Evolutionary conservation across 768 basidiomycete genomes (phyloP).

Genomic region (Cystofilobasidium capitatum): DNA sequence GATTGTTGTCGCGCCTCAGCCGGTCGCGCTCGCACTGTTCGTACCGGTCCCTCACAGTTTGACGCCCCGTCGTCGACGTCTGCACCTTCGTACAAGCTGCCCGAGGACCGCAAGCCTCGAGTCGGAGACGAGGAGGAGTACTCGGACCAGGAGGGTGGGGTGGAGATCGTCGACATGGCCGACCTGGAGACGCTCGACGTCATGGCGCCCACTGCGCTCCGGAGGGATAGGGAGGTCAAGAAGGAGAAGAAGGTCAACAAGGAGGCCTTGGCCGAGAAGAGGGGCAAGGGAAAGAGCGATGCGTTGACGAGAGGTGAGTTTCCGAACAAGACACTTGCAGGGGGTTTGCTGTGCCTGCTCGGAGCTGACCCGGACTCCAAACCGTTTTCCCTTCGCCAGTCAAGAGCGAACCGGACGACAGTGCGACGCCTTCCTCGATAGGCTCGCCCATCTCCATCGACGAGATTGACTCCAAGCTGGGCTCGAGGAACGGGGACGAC

Average conservation of each 20-base stretch:
- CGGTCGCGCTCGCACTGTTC: constrained; percentile 8
- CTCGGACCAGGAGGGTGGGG: constrained; percentile 24
- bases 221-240: constrained; percentile 15
- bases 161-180: constrained; percentile 27
- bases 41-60: constrained; percentile 14
- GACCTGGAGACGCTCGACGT: constrained; percentile 23
- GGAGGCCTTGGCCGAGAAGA: constrained; percentile 3
- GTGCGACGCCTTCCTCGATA: constrained; percentile 8
- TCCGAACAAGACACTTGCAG: background rate
- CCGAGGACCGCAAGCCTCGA: constrained; percentile 25
- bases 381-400: background rate
- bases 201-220: constrained; percentile 22
- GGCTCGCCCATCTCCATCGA: background rate
- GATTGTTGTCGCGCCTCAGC: background rate
- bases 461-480: background rate
- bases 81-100: constrained; percentile 11
- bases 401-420: constrained; percentile 17
- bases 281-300: background rate
- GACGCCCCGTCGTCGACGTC: background rate
- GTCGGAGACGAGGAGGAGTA: constrained; percentile 20
- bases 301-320: too few relatives aligned
- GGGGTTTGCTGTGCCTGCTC: background rate
- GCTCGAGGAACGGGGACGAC: background rate
- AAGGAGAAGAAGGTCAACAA: constrained; percentile 13
- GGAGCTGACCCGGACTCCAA: background rate